Evolutionary conservation across 208 protist genomes (phyloP), one percentile per base, ranked within the genome.

Genomic region (Crithidia thermophila): DNA sequence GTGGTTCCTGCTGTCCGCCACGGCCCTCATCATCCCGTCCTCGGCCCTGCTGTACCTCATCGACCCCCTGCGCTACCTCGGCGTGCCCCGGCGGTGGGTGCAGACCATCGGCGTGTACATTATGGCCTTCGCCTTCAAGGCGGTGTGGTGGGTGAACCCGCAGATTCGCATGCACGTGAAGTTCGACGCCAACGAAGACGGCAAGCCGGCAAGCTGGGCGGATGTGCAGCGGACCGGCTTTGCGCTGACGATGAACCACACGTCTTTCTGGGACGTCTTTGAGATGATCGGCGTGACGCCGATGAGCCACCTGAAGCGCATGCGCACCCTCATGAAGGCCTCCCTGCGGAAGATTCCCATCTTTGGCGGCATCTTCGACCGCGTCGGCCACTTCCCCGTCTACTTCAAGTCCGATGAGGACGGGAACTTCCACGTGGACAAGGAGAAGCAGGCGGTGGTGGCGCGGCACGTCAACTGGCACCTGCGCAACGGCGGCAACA

Each of bases 261-360:
- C 81, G 27, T 91, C 85, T 40, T 91, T 85, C 75, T 88, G 84
- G 75, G 85, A 91, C 51, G 61, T 80, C 18, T 78, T 85, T 46
- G 61, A 68, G 50, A 77, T 82, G 51, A 75, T 76, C 49, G 55
- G 63, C 16, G 14, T 78, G 20, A 56, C 56, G n/a, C 79, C 85
- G 4, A 33, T 87, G 23, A 51, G 43, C 20, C 36, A 59, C 43
- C 50, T 85, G 36, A 36, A 58, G 9, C 39, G 72, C 30, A 82
- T 65, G 21, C 67, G 82, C 52, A 88, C 85, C 50, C 66, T 87
- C 9, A 77, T 88, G 67, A 91, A 91, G 75, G 53, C 69, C 51
- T 67, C 78, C 7, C 79, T 91, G 28, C 66, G 69, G 21, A 58
- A 75, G 40, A 81, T 91, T 31, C 85, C 85, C 31, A 72, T 88